Percentiles rank a stretch among this genome's conserved stretches.
phyloP scores from a whole-genome alignment of 208 protist species.

The Leishmania arabica region DNA sequence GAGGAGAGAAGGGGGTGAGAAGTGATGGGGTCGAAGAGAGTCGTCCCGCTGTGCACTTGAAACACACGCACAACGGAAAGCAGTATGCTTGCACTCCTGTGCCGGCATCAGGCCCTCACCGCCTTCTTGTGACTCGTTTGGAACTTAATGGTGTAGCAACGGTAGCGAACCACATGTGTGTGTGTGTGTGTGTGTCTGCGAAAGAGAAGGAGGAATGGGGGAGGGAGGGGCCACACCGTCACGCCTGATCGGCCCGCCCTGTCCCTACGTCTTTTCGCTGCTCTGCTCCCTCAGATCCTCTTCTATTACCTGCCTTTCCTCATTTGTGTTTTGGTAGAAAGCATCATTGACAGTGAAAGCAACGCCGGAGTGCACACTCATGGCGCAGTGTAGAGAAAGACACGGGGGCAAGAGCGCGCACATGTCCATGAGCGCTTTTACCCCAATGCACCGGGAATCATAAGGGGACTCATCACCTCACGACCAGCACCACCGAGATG shows the following conservation, averaged over 20 bases:
- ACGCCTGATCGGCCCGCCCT: background rate
- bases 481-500: background rate
- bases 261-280: background rate
- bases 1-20: background rate
- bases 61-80: constrained; percentile 4
- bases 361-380: background rate
- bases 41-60: background rate
- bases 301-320: background rate
- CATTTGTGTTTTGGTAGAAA: background rate
- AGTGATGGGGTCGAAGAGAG: background rate
- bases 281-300: background rate
- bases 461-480: background rate
- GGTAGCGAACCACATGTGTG: background rate
- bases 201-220: background rate
- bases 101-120: background rate
- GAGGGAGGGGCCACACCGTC: background rate
- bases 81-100: background rate
- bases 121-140: background rate
- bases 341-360: background rate
- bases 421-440: background rate
- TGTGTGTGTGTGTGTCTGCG: background rate
- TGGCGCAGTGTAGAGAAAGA: background rate
- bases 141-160: background rate
- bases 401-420: background rate
- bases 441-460: background rate